Conservation (phyloP, 805 yeast genomes). For the Lipomyces yamadae region DNA sequence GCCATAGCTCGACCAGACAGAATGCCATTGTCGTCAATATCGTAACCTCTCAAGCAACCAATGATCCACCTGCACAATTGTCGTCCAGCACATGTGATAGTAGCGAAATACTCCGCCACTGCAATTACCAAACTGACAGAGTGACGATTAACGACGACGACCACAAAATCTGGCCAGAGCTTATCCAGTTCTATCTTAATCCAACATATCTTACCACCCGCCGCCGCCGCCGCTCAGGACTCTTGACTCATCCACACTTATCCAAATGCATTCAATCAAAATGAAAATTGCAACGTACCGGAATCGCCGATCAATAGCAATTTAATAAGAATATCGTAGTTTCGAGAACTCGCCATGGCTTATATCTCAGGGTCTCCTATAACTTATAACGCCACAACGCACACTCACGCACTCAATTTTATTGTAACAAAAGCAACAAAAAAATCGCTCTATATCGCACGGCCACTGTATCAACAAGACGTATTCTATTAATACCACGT, state of each 20-base stretch:
- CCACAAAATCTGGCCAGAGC: not conserved
- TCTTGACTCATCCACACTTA: not conserved
- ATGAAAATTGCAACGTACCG: conserved; percentile 43
- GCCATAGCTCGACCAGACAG: too few species aligned
- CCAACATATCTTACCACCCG: too few species aligned
- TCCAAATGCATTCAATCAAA: not conserved
- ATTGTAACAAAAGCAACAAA: not conserved
- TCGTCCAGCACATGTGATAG: too few species aligned
- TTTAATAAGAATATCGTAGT: conserved; percentile 40
- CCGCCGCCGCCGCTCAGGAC: not conserved
- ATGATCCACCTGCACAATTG: too few species aligned
- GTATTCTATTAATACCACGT: not conserved
- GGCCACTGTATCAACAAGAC: not conserved
- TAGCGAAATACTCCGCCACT: too few species aligned
- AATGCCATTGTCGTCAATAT: too few species aligned
- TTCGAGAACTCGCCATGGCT: conserved; percentile 40
- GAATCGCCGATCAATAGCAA: conserved; percentile 87
- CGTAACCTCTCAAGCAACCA: too few species aligned
- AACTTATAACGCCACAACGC: not conserved
- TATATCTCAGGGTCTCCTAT: not conserved
- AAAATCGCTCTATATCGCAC: not conserved
- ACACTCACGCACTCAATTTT: not conserved
- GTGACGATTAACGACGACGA: not conserved
- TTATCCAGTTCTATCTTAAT: too few species aligned
- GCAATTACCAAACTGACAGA: too few species aligned